These are phyloP conservation scores for Biscogniauxia sp. DNA, from an alignment of 2,329 filamentous ascomycete genomes.

Conservation along the genomic window DNA sequence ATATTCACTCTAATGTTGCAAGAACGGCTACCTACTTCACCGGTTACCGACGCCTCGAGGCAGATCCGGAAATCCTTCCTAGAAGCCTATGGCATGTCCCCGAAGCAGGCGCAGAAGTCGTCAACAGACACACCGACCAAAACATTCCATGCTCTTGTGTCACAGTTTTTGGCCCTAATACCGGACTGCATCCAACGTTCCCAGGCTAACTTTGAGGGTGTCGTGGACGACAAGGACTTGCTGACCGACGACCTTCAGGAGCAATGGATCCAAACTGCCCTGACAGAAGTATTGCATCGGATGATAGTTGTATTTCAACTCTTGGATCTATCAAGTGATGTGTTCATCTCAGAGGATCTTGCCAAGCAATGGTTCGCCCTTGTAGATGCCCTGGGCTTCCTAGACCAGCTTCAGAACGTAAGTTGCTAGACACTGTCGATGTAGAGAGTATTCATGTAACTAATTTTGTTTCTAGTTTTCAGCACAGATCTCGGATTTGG, in stretches of 20 bases:
- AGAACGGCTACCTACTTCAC: slow-evolving; percentile 26
- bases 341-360: slow-evolving; percentile 56
- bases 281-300: slow-evolving; percentile 69
- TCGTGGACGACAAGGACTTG: slow-evolving; percentile 47
- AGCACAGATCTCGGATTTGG: slow-evolving; percentile 40
- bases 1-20: slow-evolving; percentile 50
- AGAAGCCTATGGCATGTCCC: slow-evolving; percentile 32
- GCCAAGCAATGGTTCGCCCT: slow-evolving; percentile 73
- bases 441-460: slow-evolving; percentile 34
- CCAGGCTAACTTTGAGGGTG: slow-evolving; percentile 45
- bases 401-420: slow-evolving; percentile 61
- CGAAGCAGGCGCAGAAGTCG: slow-evolving; percentile 27
- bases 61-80: slow-evolving; percentile 31
- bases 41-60: slow-evolving; percentile 26
- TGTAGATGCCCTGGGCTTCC: slow-evolving; percentile 66
- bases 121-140: slow-evolving; percentile 30
- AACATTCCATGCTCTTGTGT: slow-evolving; percentile 44
- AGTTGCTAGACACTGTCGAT: slow-evolving; percentile 27
- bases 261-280: slow-evolving; percentile 31
- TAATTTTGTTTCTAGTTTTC: slow-evolving; percentile 31
- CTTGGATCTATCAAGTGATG: slow-evolving; percentile 54
- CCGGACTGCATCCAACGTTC: slow-evolving; percentile 49
- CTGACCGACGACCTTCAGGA: slow-evolving; percentile 25
- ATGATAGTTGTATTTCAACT: slow-evolving; percentile 72
- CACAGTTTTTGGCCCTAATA: slow-evolving; percentile 48